phyloP scores from a whole-genome alignment of 139 green algal species.

The Chlamydomonas schloesseri region DNA sequence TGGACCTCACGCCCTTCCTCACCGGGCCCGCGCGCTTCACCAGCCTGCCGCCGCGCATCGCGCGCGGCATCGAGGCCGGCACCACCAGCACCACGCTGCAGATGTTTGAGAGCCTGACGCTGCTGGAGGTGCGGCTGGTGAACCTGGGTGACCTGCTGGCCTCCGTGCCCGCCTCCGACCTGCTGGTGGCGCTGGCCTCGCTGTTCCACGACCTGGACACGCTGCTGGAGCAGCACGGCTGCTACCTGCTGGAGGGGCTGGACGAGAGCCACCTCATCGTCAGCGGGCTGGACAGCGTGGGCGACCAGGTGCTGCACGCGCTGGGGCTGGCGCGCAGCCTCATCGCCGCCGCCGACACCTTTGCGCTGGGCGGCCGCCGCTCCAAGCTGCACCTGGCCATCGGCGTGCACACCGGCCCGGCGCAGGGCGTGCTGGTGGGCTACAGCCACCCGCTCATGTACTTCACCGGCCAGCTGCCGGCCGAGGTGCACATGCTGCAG shows the following conservation, averaged over 20 bases:
- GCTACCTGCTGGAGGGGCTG: constrained; percentile 44
- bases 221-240: constrained; percentile 49
- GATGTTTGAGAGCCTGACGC: constrained; percentile 48
- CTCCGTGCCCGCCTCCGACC: constrained; percentile 9
- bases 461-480: constrained; percentile 45
- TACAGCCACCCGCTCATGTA: constrained; percentile 37
- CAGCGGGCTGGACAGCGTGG: constrained; percentile 35
- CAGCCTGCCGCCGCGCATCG: constrained; percentile 5
- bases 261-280: constrained; percentile 31
- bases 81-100: constrained; percentile 40
- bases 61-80: constrained; percentile 16
- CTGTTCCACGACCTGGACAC: constrained; percentile 47
- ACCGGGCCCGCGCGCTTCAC: constrained; percentile 26
- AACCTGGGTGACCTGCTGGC: constrained; percentile 42
- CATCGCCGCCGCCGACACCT: constrained; percentile 15
- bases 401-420: constrained; percentile 31
- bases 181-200: constrained; percentile 27
- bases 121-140: constrained; percentile 24
- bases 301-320: constrained; percentile 42
- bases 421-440: constrained; percentile 49
- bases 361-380: background rate
- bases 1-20: constrained; percentile 40
- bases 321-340: constrained; percentile 35
- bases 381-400: constrained; percentile 15
- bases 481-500: constrained; percentile 35